Evolutionary conservation across 768 basidiomycete species (phyloP).

Genomic region (Suillus occidentalis): DNA sequence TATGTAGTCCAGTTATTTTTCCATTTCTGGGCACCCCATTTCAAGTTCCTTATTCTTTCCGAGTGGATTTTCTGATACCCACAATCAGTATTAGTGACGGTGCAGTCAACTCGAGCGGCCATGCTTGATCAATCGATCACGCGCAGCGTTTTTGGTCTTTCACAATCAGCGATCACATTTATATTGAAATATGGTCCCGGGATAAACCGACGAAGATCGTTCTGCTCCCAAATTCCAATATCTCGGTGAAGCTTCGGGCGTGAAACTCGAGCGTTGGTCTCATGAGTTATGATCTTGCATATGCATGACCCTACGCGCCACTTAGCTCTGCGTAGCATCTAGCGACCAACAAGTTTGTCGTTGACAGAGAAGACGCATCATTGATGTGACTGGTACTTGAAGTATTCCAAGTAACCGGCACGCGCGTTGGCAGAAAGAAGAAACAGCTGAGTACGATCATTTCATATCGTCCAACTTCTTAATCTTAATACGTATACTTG

Average conservation of each 20-base stretch:
- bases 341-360: not conserved
- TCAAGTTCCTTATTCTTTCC: too few relatives aligned
- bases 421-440: not conserved
- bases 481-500: not conserved
- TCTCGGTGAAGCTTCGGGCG: not conserved
- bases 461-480: not conserved
- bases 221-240: not conserved
- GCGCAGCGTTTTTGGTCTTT: too few relatives aligned
- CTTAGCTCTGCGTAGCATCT: not conserved
- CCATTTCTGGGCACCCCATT: too few relatives aligned
- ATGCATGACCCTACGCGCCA: not conserved
- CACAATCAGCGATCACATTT: too few relatives aligned
- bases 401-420: not conserved
- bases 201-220: too few relatives aligned
- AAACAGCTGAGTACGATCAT: not conserved
- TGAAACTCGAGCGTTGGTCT: not conserved
- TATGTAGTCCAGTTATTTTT: too few relatives aligned
- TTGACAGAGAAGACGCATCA: not conserved
- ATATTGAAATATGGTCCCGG: not conserved
- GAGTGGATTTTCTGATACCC: too few relatives aligned
- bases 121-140: too few relatives aligned
- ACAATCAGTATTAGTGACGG: too few relatives aligned
- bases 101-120: too few relatives aligned
- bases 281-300: not conserved
- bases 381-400: not conserved